Base-by-base conservation (phyloP, 2,329 filamentous ascomycete species). In the Clonostachys chloroleuca region DNA sequence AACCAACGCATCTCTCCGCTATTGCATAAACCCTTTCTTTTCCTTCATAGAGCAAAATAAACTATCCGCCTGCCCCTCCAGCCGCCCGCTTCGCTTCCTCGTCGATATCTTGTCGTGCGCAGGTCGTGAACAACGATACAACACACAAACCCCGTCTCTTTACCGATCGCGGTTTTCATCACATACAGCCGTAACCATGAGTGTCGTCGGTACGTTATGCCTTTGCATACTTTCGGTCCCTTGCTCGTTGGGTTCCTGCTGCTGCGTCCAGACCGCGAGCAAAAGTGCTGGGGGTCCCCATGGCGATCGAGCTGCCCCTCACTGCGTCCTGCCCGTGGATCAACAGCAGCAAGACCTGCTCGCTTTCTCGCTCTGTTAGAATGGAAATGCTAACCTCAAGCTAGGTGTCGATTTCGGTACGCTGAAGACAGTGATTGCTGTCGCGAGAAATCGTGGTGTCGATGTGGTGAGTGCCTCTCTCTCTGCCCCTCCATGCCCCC, bases 391-490 rank as follows among this genome's bases (percentile, higher is more conserved):
- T n/a, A 39, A n/a, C 18, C 43, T 14, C 12, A 10, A 33, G 14
- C 36, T 47, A 81, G 91, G 91, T 73, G 83, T 95, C 72, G 92
- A 97, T 82, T 86, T 97, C 75, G 92, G 92, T 77, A 90, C 90
- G 59, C 84, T 95, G 69, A 96, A 95, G 82, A 96, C 92, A 68
- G 92, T 95, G 66, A 88, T 97, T 73, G 92, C 92, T 68, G 92
- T 97, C 71, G 94, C 94, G 67, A 85, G 94, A 70, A 97, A 97
- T 74, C 92, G 95, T 69, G 94, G 94, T 75, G 94, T 99, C 70
- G 94, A 99, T 79, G 94, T 99, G 69, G 91, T 96, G 81, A 67
- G 91, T 94, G 55, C 54, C 50, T 45, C 46, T 20, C 40, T 47
- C 43, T 45, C 40, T 39, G 36, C 36, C 36, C 17, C 24, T 44